Evolutionary conservation across 768 basidiomycete genomes (phyloP), one percentile per base, ranked within the genome.

Genomic region (Tricholoma sp.): DNA sequence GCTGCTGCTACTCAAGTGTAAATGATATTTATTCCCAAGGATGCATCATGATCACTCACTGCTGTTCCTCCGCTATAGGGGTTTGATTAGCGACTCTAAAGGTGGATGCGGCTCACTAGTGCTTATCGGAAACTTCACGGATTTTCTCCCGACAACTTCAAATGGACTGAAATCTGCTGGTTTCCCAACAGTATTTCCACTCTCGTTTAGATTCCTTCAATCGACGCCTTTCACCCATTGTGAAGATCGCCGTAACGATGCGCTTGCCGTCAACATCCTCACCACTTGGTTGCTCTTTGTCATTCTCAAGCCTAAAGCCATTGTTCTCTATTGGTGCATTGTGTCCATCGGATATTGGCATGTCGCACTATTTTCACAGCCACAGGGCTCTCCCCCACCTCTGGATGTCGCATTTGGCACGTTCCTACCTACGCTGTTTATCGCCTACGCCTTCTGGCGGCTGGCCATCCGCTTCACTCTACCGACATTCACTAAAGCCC

Each of bases 331-430:
- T 69, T 90, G 88, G 87, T 85, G 79, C 64, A 74, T 91, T n/a
- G 83, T 89, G 5, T 89, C 83, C 72, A 88, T 90, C 46, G 88
- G 91, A 1, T 94, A 83, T 67, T 94, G 92, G 91, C 91, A 94
- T 62, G 76, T 91, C 54, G 75, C 82, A 0, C 79, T 94, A 39
- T 92, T 91, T 64, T 88, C 88, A 8, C 86, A 93, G 64, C 87
- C 88, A 5, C 80, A 73, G 47, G 77, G 75, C 1, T 77, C 76
- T 5, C 87, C 89, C 34, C 91, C 93, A 5, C 78, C 80, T 24
- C 70, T 94, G 56, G 83, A 87, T 55, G 73, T 76, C n/a, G 89
- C 83, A 5, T 92, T 94, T 61, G 81, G 79, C 29, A 80, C 82
- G 5, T 94, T 94, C 72, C 76, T 94, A 8, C 91, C 92, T 0